These are phyloP conservation scores for Pugionium cornutum DNA, from an alignment of 345 rosid genomes.

Conservation along the genomic window DNA sequence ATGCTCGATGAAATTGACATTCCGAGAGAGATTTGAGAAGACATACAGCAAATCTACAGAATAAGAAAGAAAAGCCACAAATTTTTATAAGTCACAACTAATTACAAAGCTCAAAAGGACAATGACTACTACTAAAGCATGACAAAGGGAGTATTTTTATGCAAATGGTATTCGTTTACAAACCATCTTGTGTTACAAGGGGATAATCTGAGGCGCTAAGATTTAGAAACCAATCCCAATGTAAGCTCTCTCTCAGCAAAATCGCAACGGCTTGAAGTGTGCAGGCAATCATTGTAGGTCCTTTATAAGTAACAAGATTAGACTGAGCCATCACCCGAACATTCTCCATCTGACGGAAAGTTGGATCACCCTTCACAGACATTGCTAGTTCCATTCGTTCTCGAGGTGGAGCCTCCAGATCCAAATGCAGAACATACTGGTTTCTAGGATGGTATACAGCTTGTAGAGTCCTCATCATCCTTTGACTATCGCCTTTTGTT, in stretches of 20 bases:
- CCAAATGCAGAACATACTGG: constrained; percentile 75
- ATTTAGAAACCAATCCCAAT: constrained; percentile 96
- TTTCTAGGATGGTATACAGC: constrained; percentile 92
- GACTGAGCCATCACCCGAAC: constrained; percentile 71
- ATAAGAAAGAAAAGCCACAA: background rate
- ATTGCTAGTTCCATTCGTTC: constrained; percentile 69
- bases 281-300: constrained; percentile 91
- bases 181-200: constrained; percentile 90
- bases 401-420: constrained; percentile 70
- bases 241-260: constrained; percentile 70
- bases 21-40: constrained; percentile 59
- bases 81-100: too few species aligned
- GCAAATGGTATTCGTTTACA: background rate
- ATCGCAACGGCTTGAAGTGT: constrained; percentile 86
- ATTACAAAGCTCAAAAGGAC: too few species aligned
- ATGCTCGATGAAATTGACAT: constrained; percentile 77
- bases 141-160: background rate
- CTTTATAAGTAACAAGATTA: constrained; percentile 82
- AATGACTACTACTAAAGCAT: background rate
- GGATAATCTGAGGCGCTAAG: constrained; percentile 96
- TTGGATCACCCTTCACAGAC: constrained; percentile 54
- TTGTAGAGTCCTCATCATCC: constrained; percentile 66
- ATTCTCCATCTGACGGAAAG: constrained; percentile 61
- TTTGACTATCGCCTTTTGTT: constrained; percentile 70
- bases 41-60: constrained; percentile 66